These are phyloP conservation scores for Musa itinerans DNA, from an alignment of 176 grass and related monocot genomes.

Conservation along the genomic window DNA sequence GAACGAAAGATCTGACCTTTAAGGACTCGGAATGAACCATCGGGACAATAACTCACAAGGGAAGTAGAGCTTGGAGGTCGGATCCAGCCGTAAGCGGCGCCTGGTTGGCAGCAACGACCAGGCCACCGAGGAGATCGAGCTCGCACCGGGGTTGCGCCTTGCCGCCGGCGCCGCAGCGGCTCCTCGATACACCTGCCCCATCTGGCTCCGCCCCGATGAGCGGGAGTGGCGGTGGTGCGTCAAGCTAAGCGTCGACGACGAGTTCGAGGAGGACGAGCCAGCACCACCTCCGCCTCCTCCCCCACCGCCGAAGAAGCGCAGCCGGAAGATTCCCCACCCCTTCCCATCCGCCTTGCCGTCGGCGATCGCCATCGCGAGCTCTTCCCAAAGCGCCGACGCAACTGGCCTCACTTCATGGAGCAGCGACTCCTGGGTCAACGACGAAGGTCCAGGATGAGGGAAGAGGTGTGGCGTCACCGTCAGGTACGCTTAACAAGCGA, in stretches of 20 bases:
- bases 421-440: neutral
- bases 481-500: no score
- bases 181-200: slow-evolving; percentile 7
- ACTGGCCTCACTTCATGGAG: neutral
- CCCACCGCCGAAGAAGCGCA: neutral
- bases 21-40: neutral
- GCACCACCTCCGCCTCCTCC: neutral
- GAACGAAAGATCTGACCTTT: neutral
- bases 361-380: slow-evolving; percentile 5
- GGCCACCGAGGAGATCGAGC: slow-evolving; percentile 28
- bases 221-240: neutral
- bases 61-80: slow-evolving; percentile 84
- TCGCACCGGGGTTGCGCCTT: slow-evolving; percentile 19
- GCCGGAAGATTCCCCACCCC: slow-evolving; percentile 2
- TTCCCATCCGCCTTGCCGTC: slow-evolving; percentile 5
- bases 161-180: slow-evolving; percentile 5
- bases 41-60: slow-evolving; percentile 41
- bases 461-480: no score
- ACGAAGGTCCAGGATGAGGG: neutral
- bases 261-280: slow-evolving; percentile 9
- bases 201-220: neutral
- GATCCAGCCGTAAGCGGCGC: slow-evolving; percentile 87
- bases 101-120: slow-evolving; percentile 63
- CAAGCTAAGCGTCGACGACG: slow-evolving; percentile 11
- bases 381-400: neutral